These are phyloP conservation scores for Penicillium brevicompactum DNA, from an alignment of 2,329 filamentous ascomycete genomes.

Conservation along the genomic window DNA sequence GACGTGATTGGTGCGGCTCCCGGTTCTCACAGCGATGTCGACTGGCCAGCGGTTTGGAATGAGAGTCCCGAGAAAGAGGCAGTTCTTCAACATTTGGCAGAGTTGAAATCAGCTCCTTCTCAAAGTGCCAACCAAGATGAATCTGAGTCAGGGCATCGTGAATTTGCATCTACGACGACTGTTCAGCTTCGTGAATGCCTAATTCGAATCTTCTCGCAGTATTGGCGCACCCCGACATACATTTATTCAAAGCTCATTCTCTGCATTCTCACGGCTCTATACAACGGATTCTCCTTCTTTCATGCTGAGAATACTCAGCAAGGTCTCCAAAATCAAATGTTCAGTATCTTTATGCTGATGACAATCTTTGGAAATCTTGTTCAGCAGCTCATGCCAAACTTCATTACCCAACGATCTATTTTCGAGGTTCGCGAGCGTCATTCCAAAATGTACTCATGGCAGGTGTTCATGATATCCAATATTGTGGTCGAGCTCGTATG, in stretches of 20 bases:
- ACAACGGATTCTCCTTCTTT: constrained; percentile 81
- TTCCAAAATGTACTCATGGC: constrained; percentile 71
- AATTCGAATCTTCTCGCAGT: constrained; percentile 78
- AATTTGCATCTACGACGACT: constrained; percentile 74
- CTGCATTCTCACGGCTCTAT: constrained; percentile 57
- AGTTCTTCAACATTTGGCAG: constrained; percentile 46
- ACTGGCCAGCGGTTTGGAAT: constrained; percentile 57
- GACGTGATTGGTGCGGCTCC: constrained; percentile 57
- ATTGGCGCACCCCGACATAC: constrained; percentile 84
- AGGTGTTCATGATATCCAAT: constrained; percentile 67
- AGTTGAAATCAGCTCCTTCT: constrained; percentile 25
- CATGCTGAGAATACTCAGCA: constrained; percentile 71
- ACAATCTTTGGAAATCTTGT: constrained; percentile 68
- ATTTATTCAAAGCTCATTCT: constrained; percentile 73
- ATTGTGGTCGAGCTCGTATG: constrained; percentile 70
- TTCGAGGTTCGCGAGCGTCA: constrained; percentile 62
- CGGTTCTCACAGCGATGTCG: constrained; percentile 57
- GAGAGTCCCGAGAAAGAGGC: constrained; percentile 55
- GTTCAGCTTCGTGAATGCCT: constrained; percentile 67
- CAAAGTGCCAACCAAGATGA: constrained; percentile 50
- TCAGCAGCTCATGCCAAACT: constrained; percentile 58
- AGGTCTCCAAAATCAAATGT: constrained; percentile 85
- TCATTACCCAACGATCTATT: constrained; percentile 56
- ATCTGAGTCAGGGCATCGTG: constrained; percentile 54
- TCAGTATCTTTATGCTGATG: constrained; percentile 77